Evolutionary conservation across 2,329 filamentous ascomycete genomes (phyloP).

Genomic region (Gnomoniopsis sp.): DNA sequence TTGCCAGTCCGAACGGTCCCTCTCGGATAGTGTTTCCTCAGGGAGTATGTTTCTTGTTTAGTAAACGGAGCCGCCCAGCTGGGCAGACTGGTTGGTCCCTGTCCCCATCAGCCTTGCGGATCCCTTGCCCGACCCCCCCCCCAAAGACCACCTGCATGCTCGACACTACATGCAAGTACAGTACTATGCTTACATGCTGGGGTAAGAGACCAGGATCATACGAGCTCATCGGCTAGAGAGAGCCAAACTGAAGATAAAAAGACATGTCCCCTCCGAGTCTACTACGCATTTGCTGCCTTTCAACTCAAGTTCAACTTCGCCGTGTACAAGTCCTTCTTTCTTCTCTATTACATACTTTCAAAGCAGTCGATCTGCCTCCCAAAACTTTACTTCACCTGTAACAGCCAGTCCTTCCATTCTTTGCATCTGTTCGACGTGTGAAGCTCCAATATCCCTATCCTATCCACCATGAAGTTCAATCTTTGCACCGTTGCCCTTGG

Average conservation of each 20-base stretch:
- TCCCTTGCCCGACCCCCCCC: too few species aligned
- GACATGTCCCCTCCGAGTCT: not conserved
- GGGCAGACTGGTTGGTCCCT: too few species aligned
- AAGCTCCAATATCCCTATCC: not conserved
- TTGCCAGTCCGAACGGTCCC: too few species aligned
- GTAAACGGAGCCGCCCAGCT: too few species aligned
- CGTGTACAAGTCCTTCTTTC: not conserved
- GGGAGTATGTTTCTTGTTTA: too few species aligned
- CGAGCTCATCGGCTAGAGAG: not conserved
- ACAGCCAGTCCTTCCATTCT: not conserved
- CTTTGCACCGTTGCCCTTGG: slow-evolving; percentile 5
- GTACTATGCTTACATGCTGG: not conserved
- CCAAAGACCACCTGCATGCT: too few species aligned
- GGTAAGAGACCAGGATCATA: not conserved
- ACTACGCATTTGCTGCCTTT: not conserved
- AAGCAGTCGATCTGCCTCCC: slow-evolving; percentile 8
- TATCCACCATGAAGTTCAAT: slow-evolving; percentile 9
- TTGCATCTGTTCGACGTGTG: not conserved
- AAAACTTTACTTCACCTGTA: slow-evolving; percentile 1
- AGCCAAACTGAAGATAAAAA: not conserved
- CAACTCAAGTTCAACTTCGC: not conserved
- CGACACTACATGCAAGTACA: too few species aligned
- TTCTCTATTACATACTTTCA: slow-evolving; percentile 5
- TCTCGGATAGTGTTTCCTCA: too few species aligned
- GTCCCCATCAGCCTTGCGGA: too few species aligned